Base-by-base conservation (phyloP, 2,329 filamentous ascomycete species). In the Hymenoscyphus repandus region DNA sequence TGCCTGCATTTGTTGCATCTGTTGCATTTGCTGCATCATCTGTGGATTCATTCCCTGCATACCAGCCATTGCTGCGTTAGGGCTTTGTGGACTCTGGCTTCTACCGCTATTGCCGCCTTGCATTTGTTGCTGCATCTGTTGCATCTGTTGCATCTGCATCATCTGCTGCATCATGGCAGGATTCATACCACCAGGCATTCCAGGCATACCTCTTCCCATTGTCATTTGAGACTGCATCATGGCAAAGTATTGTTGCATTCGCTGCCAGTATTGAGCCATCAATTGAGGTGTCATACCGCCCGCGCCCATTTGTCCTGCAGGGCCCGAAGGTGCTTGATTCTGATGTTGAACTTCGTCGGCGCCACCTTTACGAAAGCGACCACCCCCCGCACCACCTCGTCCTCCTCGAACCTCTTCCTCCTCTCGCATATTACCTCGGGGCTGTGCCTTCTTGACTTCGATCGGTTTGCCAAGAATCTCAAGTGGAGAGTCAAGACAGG, bases 211-310 rank as follows among this genome's bases (percentile, higher is more conserved):
- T 63, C 69, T 52, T 52, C 72, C 73, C 83, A 92, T 92, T 44
- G 85, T 86, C 80, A 95, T 89, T 66, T 93, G 86, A 64, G 92
- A 88, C 70, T 95, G 90, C 89, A 96, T 93, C 79, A 96, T 85
- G 51, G 85, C 78, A 69, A 96, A 95, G 71, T 95, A 96, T 68
- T 96, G 89, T 70, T 99, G 93, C 92, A 99, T 97, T 43, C 91
- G 83, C 69, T 96, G 90, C 83, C 93, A 95, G 72, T 97, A 96
- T 68, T 96, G 91, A 2, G 93, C 93, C 90, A 97, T 96, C 75
- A 95, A 85, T 64, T 96, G 90, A 0, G 92, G 92, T 17, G 88
- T 95, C 88, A 97, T 95, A 56, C 86, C 85, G 46, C 76, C 67
- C 67, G 64, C 72, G 69, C 50, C 66, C 69, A 56, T 67, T 50